phyloP scores from a whole-genome alignment of 2,329 filamentous ascomycete species.

The Botryosphaeria dothidea region DNA sequence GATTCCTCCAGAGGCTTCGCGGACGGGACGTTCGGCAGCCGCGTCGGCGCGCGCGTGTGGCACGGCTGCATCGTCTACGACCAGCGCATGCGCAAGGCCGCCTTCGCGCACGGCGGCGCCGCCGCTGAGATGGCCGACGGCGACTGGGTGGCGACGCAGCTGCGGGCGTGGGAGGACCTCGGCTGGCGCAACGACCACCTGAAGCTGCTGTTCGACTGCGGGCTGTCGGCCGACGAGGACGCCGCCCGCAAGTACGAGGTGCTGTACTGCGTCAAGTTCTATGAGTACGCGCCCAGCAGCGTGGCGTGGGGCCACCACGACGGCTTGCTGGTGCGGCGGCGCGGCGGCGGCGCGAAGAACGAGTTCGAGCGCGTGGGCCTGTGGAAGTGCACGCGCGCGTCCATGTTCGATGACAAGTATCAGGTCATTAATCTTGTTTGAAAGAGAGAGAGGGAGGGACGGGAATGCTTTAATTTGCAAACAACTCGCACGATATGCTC shows the following conservation, averaged over 20 bases:
- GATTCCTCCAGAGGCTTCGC: not conserved
- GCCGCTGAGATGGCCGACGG: not conserved
- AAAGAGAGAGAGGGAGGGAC: not conserved
- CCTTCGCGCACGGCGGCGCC: not conserved
- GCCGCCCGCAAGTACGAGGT: not conserved
- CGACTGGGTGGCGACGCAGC: conserved; percentile 2
- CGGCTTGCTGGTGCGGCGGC: not conserved
- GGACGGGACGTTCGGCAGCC: not conserved
- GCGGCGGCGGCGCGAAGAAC: not conserved
- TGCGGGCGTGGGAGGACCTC: conserved; percentile 14
- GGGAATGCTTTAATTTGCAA: not conserved
- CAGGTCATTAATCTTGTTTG: conserved; percentile 6
- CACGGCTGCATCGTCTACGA: conserved; percentile 10
- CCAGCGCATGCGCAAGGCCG: not conserved
- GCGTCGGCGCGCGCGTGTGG: not conserved
- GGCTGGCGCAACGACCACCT: conserved; percentile 8
- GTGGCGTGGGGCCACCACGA: conserved; percentile 10
- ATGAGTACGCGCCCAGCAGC: conserved; percentile 9
- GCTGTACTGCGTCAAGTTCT: conserved; percentile 10
- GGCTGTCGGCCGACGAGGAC: not conserved
- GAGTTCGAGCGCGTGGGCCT: conserved; percentile 10
- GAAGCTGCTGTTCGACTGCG: conserved; percentile 6
- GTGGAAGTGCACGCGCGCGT: conserved; percentile 3
- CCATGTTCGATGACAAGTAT: conserved; percentile 13
- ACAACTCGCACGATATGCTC: too few relatives aligned